Conservation (phyloP, 176 grass and related monocot species). For the Puya raimondii region DNA sequence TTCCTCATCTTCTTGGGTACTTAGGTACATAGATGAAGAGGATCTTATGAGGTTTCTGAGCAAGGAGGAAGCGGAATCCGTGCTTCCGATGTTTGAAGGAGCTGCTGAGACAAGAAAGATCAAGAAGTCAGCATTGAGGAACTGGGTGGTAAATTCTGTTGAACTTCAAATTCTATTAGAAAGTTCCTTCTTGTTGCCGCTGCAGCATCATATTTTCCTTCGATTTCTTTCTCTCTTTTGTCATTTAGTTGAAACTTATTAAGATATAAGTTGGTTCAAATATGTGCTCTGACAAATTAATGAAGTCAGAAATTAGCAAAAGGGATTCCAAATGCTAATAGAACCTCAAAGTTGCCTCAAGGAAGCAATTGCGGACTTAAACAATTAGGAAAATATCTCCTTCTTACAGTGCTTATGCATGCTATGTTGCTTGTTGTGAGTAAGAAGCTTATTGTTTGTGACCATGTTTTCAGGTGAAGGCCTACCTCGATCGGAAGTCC, state of each 20-base stretch:
- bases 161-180: slow-evolving; percentile 15
- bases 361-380: not conserved
- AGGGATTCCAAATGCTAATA: not conserved
- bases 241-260: not conserved
- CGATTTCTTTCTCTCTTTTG: too few relatives aligned
- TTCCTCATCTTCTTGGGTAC: slow-evolving; percentile 12
- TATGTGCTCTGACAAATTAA: not conserved
- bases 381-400: too few relatives aligned
- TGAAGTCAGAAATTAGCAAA: not conserved
- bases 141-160: slow-evolving; percentile 73
- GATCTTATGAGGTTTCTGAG: slow-evolving; percentile 85
- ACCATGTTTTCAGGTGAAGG: slow-evolving; percentile 51
- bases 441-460: not conserved
- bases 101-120: slow-evolving; percentile 63
- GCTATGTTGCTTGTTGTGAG: not conserved
- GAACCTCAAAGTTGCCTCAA: not conserved
- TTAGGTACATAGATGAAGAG: slow-evolving; percentile 67
- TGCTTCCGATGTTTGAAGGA: slow-evolving; percentile 90
- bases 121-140: slow-evolving; percentile 81
- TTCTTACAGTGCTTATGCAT: too few relatives aligned
- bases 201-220: not conserved
- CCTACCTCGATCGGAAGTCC: slow-evolving; percentile 78
- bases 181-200: slow-evolving; percentile 4
- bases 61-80: slow-evolving; percentile 52
- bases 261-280: not conserved